Base-by-base conservation (phyloP, 345 rosid genomes). In the Zanthoxylum bungeanum region DNA sequence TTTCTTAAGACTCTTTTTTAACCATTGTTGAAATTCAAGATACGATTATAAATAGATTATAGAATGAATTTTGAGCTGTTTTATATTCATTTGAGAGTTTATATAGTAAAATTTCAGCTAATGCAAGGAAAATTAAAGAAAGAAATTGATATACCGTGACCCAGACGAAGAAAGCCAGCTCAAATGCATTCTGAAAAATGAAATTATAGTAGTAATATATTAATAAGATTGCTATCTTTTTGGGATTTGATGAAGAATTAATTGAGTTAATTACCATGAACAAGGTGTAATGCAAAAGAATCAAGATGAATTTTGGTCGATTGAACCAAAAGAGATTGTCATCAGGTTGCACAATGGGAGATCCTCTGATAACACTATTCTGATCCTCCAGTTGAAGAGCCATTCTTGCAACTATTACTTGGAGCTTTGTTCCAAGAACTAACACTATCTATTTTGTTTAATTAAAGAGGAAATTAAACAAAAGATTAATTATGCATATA, bases 101-200 rank as follows among this genome's bases (percentile, higher is more conserved):
- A n/a, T n/a, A n/a, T n/a, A n/a, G n/a, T n/a, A n/a, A n/a, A n/a
- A n/a, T n/a, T n/a, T n/a, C n/a, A n/a, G n/a, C n/a, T n/a, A n/a
- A n/a, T n/a, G n/a, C n/a, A n/a, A n/a, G n/a, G n/a, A n/a, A n/a
- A n/a, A n/a, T n/a, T n/a, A n/a, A n/a, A n/a, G 37, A 34, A 34
- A 37, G 24, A 40, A 59, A 65, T 24, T 53, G 83, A 33, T 85
- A 33, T 85, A 91, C 98, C 86, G 90, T 79, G 77, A 84, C 79
- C 93, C 93, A 92, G 17, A 82, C 34, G 64, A 92, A 86, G 76
- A 90, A 86, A 25, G 91, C 87, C 31, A 84, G 52, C 80, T 90
- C 92, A 71, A 92, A 92, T 25, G 98, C 89, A 61, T 92, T 92
- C 97, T 92, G 89, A 36, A 73, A 69, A 36, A n/a, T 14, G 11